A percentile compares a stretch with the other conserved stretches of the same genome.
Evolutionary conservation across 768 basidiomycete genomes (phyloP).

Genomic region (Tricholoma sp.): DNA sequence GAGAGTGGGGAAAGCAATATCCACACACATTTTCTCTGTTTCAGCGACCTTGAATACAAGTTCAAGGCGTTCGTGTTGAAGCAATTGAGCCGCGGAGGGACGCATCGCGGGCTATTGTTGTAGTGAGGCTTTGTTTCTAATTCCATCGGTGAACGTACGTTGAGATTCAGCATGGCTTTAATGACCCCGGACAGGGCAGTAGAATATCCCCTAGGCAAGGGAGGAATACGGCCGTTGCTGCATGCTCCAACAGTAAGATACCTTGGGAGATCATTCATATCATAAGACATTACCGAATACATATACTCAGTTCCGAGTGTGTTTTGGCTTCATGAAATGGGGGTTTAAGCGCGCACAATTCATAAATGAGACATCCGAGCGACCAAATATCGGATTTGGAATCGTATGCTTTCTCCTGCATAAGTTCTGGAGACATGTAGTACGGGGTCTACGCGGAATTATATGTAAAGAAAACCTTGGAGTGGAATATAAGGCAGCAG

Average conservation of each 20-base stretch:
- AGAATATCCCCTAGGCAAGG: conserved; percentile 80
- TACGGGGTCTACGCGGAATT: conserved; percentile 74
- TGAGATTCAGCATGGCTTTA: conserved; percentile 82
- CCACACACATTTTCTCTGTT: conserved; percentile 68
- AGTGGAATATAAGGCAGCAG: background rate
- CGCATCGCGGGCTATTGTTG: conserved; percentile 72
- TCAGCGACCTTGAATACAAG: conserved; percentile 69
- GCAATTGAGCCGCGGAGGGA: conserved; percentile 73
- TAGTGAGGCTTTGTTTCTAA: background rate
- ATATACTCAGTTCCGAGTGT: conserved; percentile 76
- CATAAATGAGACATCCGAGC: conserved; percentile 93
- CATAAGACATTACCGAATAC: conserved; percentile 56
- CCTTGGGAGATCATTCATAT: background rate
- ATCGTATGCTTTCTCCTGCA: conserved; percentile 97
- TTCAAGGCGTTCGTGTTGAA: conserved; percentile 74
- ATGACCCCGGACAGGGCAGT: conserved; percentile 67
- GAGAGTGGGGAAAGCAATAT: background rate
- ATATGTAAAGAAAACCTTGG: background rate
- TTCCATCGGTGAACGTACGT: conserved; percentile 40
- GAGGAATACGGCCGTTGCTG: conserved; percentile 88
- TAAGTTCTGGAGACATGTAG: conserved; percentile 98
- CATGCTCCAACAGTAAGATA: background rate
- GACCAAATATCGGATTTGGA: conserved; percentile 99
- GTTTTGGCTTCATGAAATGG: conserved; percentile 94
- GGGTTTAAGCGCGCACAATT: conserved; percentile 89